These are phyloP conservation scores for Berkeleyomyces basicola DNA, from an alignment of 2,329 filamentous ascomycete species.

Conservation along the genomic window DNA sequence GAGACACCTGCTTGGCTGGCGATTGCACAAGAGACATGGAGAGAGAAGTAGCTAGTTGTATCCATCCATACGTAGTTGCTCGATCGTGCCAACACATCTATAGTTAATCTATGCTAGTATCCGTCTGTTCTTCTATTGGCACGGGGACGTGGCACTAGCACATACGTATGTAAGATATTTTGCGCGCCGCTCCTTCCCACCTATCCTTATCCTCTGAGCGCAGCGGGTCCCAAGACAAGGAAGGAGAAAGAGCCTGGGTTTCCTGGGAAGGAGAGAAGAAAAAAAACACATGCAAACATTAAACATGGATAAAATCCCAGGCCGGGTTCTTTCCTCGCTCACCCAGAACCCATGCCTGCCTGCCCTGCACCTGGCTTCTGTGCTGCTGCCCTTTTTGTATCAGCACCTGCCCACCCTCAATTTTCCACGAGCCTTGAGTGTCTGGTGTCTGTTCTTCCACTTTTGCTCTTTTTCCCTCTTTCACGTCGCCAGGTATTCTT, in stretches of 20 bases:
- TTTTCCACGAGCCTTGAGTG: not conserved
- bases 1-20: too few relatives aligned
- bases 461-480: not conserved
- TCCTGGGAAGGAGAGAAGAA: not conserved
- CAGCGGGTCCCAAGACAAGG: not conserved
- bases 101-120: too few relatives aligned
- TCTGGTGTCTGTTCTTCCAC: not conserved
- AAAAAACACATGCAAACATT: not conserved
- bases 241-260: too few relatives aligned
- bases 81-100: too few relatives aligned
- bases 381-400: constrained; percentile 1
- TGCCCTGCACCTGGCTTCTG: not conserved
- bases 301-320: not conserved
- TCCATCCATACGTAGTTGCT: too few relatives aligned
- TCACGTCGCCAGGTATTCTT: not conserved
- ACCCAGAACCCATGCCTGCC: not conserved
- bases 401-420: not conserved
- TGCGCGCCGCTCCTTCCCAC: not conserved
- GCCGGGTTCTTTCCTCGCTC: too few relatives aligned
- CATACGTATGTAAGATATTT: not conserved
- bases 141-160: too few relatives aligned
- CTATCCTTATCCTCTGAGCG: not conserved
- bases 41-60: too few relatives aligned
- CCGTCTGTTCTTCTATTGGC: too few relatives aligned
- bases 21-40: too few relatives aligned